Base-by-base conservation (phyloP, 176 grass and related monocot genomes). In the Oryza meyeriana region DNA sequence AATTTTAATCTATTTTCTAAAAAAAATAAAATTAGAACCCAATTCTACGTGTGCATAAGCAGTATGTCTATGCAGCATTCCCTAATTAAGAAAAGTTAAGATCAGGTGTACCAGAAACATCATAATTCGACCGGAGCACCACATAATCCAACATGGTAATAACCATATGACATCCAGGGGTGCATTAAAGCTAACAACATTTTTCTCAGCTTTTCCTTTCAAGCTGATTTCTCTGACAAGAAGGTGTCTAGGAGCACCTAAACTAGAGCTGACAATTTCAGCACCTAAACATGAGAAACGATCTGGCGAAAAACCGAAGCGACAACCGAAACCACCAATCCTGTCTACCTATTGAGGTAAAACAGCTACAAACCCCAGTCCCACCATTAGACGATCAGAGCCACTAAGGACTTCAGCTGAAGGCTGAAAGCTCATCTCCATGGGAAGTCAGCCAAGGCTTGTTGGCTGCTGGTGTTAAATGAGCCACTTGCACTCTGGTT, bases 391-490 rank as follows among this genome's bases (percentile, higher is more conserved):
- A 24, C 12, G 11, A 41, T 18, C 62, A 42, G 12, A 18, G 25
- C 6, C 68, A 34, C 36, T 14, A 28, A 29, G 62, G 0, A 61
- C 6, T n/a, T 61, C 71, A 26, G 16, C 65, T 76, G 50, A 55
- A 55, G 20, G 18, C 50, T 55, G 50, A 55, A 61, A 69, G n/a
- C 8, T 87, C 69, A 93, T 75, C 84, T 89, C 91, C 91, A 89
- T 22, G 72, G 30, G 2, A 81, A 89, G 61, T 47, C 81, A 64
- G 91, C 45, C 42, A 92, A 74, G 9, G 77, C 32, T 61, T 69
- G 81, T n/a, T 87, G 84, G 59, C 14, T 50, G 42, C 57, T 80
- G 27, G 67, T 79, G 34, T 81, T 85, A 22, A 72, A 82, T 38
- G 77, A 71, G 35, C 41, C 28, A 61, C 33, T 48, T 7, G 66